phyloP scores from a whole-genome alignment of 2,329 filamentous ascomycete genomes.

The Lecanicillium sp. region DNA sequence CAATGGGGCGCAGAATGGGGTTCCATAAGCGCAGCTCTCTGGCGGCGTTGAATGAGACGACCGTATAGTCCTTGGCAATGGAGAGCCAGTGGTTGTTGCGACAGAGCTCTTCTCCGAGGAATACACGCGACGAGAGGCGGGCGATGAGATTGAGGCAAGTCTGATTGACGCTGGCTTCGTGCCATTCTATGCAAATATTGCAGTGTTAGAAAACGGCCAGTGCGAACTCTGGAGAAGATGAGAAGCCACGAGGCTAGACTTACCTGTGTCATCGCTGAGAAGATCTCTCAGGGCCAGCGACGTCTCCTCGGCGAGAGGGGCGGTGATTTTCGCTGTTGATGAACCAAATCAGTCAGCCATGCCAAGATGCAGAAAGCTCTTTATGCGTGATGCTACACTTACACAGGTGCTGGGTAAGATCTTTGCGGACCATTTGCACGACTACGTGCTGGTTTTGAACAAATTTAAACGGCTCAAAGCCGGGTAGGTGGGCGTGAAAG shows the following conservation, averaged over 20 bases:
- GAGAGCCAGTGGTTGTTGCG: slow-evolving; percentile 36
- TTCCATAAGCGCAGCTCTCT: slow-evolving; percentile 31
- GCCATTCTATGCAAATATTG: too few relatives aligned
- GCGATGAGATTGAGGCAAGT: slow-evolving; percentile 10
- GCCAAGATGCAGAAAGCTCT: background rate
- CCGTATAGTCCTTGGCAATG: slow-evolving; percentile 35
- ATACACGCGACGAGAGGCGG: slow-evolving; percentile 22
- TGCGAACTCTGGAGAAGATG: too few relatives aligned
- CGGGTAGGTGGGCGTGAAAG: background rate
- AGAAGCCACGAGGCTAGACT: too few relatives aligned
- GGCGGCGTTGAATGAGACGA: slow-evolving; percentile 23
- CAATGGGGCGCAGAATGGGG: slow-evolving; percentile 32
- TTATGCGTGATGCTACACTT: background rate
- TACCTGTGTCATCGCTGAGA: background rate
- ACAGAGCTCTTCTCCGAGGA: slow-evolving; percentile 29
- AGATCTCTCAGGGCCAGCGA: background rate
- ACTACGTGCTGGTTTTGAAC: background rate
- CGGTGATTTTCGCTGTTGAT: background rate
- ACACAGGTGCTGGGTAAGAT: background rate
- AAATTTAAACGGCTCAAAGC: background rate
- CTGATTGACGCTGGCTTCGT: slow-evolving; percentile 6
- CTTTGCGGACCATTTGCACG: background rate
- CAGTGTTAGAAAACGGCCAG: too few relatives aligned
- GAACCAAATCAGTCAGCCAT: background rate
- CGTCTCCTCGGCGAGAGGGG: background rate